A percentile compares a stretch with the other conserved stretches of the same genome.
phyloP scores from a whole-genome alignment of 305 asterid species.

The Fraxinus velutina region DNA sequence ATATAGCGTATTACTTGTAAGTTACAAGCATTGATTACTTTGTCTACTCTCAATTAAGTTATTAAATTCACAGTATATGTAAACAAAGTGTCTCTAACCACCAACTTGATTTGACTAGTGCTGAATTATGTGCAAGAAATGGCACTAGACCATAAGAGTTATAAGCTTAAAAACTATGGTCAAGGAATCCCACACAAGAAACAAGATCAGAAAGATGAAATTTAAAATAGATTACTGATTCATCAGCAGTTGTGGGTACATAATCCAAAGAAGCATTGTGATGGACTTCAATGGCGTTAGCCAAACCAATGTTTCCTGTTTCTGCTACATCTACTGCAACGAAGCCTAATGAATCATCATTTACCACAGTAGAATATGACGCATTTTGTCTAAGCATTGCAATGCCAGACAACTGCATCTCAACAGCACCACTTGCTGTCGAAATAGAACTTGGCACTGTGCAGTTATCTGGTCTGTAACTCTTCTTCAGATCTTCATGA shows the following conservation, averaged over 20 bases:
- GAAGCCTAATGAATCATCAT: constrained; percentile 13
- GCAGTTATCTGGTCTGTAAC: neutral
- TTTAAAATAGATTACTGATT: neutral
- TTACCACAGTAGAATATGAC: constrained; percentile 17
- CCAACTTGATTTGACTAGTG: neutral
- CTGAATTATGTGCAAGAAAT: neutral
- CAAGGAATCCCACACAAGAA: neutral
- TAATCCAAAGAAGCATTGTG: neutral
- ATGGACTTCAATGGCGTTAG: constrained; percentile 11
- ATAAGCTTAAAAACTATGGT: neutral
- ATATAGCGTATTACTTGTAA: neutral
- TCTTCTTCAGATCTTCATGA: neutral
- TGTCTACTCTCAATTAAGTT: neutral
- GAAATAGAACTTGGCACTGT: constrained; percentile 14
- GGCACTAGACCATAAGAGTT: neutral
- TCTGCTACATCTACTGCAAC: constrained; percentile 11
- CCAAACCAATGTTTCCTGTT: constrained; percentile 1
- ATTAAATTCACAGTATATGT: neutral
- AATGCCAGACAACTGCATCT: constrained; percentile 16
- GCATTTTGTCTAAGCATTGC: constrained; percentile 12
- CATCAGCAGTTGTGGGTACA: neutral
- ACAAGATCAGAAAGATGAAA: neutral
- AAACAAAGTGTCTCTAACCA: neutral
- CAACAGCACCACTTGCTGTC: constrained; percentile 13
- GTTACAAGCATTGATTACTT: neutral